Base-by-base conservation (phyloP, 176 grass and related monocot genomes). In the Alloteropsis semialata region DNA sequence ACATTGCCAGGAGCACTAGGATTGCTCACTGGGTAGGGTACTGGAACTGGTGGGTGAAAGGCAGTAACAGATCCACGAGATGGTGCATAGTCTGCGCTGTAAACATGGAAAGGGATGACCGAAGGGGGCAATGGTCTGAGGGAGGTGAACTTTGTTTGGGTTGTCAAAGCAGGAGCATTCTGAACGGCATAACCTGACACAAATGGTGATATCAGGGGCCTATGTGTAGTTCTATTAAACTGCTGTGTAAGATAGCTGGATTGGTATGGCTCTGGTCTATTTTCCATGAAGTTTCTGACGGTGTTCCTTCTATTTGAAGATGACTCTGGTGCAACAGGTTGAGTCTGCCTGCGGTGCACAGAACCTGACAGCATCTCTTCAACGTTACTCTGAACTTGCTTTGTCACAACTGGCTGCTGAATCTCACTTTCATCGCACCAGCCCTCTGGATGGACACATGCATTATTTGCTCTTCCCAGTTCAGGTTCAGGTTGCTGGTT, bases 101-200 rank as follows among this genome's bases (percentile, higher is more conserved):
- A 79, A 58, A 58, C 69, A 77, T 72, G 84, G 41, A 65, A 89
- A 85, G 92, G 74, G 9, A 79, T 53, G 59, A 89, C 46, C 64
- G 90, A 85, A 82, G 84, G 69, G 36, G 90, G 88, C 65, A 90
- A 51, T 86, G 88, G 88, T 42, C 72, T 56, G 57, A 90, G 83
- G 38, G 88, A 91, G 29, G 92, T 68, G 48, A 94, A 76, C 75
- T 82, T 87, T 79, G 82, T 87, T 53, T 54, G 81, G 32, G 73
- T 61, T 55, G 83, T 44, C 18, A 39, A 34, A 34, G 56, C 60
- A 49, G 81, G 32, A 43, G 48, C 66, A 28, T 46, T 81, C 43
- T 84, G 77, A 75, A 71, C 22, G 73, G 74, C 45, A 44, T 81
- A 75, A 65, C 63, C 79, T 49, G 84, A 71, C 17, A 39, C 43